Percentiles rank a stretch among this genome's conserved stretches.
These are phyloP conservation scores for Ceratocystis cubensis DNA, from an alignment of 2,329 filamentous ascomycete genomes.

Conservation along the genomic window DNA sequence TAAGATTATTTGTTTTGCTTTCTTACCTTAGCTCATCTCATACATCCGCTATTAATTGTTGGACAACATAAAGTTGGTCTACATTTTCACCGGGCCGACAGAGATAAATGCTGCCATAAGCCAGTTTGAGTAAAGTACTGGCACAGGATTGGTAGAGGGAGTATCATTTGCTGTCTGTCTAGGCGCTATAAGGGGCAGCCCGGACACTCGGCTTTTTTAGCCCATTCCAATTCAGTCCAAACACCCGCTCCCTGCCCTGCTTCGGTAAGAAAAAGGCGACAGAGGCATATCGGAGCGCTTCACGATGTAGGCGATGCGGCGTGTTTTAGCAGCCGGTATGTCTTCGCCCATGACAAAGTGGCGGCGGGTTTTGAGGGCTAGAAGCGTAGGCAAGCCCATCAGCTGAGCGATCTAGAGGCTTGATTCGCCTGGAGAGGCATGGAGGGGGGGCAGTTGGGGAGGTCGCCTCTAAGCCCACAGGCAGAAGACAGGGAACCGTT, in stretches of 20 bases:
- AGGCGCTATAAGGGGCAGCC: background rate
- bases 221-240: background rate
- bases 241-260: background rate
- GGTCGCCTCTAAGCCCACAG: background rate
- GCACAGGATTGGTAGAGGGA: background rate
- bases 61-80: background rate
- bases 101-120: background rate
- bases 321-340: constrained; percentile 7
- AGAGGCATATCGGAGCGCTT: background rate
- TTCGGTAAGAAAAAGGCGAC: background rate
- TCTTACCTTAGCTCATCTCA: background rate
- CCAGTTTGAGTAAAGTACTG: constrained; percentile 1
- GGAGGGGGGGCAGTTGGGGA: no score
- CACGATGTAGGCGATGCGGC: background rate
- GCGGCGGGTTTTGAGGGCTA: background rate
- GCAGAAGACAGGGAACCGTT: background rate
- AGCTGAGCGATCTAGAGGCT: background rate
- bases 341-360: constrained; percentile 1
- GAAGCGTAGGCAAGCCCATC: background rate
- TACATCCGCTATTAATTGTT: background rate
- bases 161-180: background rate
- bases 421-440: background rate
- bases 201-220: background rate
- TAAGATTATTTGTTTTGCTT: background rate
- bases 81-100: background rate